Conservation (phyloP, 805 yeast species). For the Brettanomyces nanus region DNA sequence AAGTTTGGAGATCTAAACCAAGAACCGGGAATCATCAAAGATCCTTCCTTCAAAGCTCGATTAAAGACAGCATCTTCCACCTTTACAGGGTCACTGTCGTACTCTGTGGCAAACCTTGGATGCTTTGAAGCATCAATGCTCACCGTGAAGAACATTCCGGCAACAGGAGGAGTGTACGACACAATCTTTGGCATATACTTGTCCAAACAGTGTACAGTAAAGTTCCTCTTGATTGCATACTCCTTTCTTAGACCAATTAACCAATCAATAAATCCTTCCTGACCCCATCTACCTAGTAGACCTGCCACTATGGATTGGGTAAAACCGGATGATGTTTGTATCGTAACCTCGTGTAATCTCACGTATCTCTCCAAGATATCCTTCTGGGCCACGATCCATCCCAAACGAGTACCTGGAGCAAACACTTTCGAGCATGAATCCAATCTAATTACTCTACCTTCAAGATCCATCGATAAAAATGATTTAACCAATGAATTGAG, state of each 20-base stretch:
- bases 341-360: slow-evolving; percentile 70
- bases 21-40: slow-evolving; percentile 73
- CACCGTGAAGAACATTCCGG: slow-evolving; percentile 83
- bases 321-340: slow-evolving; percentile 78
- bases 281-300: slow-evolving; percentile 81
- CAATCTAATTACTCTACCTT: slow-evolving; percentile 83
- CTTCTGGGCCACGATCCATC: slow-evolving; percentile 80
- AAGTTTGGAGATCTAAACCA: slow-evolving; percentile 63
- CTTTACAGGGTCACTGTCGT: slow-evolving; percentile 47
- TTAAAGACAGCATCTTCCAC: slow-evolving; percentile 62
- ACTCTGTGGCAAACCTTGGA: slow-evolving; percentile 59
- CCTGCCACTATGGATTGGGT: slow-evolving; percentile 65
- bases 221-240: slow-evolving; percentile 83
- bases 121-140: slow-evolving; percentile 70
- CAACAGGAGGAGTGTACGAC: slow-evolving; percentile 52
- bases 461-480: slow-evolving; percentile 65
- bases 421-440: slow-evolving; percentile 88
- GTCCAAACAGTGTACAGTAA: slow-evolving; percentile 67
- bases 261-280: slow-evolving; percentile 83
- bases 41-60: slow-evolving; percentile 48
- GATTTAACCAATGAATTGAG: slow-evolving; percentile 63
- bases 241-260: slow-evolving; percentile 71
- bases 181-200: slow-evolving; percentile 45
- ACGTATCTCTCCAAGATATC: slow-evolving; percentile 54
- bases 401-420: slow-evolving; percentile 86